Evolutionary conservation across 805 yeast species (phyloP), one percentile per base, ranked within the genome.

Genomic region (Metschnikowia cubensis): DNA sequence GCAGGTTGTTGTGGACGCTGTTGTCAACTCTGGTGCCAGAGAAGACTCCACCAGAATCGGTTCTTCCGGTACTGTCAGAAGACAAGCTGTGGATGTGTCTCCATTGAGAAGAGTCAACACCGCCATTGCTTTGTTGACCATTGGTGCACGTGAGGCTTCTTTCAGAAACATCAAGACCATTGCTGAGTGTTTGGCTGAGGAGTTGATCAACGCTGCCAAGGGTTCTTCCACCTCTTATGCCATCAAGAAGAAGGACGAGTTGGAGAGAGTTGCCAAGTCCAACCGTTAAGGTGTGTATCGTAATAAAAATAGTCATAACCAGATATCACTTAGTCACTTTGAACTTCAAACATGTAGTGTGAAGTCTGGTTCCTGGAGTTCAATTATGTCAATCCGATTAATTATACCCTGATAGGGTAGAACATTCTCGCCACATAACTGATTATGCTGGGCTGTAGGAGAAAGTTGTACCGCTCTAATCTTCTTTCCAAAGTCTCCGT

Each of bases 31-130:
- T 65, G 99, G 99, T 80, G 96, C 99, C 79, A 90, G 99, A 85
- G 99, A 94, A 85, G 99, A 94, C 81, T 89, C 98, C 73, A 94
- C 99, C 84, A 91, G 99, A 89, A 92, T 95, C 69, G 99, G 99
- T 82, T 91, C 97, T 74, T 91, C 97, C 72, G 99, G 99, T 88
- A 89, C 98, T 74, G 99, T 95, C 70, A 94, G 99, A 88, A 90
- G 99, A 87, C 99, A 95, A 83, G 99, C 99, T 66, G 99, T 94
- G 75, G 99, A 94, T 89, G 99, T 94, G 63, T 91, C 99, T 73
- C 99, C 99, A 74, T 85, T 94, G 77, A 91, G 99, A 87, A 92
- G 99, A 85, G 97, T 94, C 68, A 94, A 94, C 96, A 98, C 94
- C 82, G 95, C 99, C 70, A 84, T 94, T 71, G 83, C 99, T 71